Percentiles rank a stretch among this genome's conserved stretches.
Conservation (phyloP, 108 stramenopile genomes). For the Skeletonema potamos region DNA sequence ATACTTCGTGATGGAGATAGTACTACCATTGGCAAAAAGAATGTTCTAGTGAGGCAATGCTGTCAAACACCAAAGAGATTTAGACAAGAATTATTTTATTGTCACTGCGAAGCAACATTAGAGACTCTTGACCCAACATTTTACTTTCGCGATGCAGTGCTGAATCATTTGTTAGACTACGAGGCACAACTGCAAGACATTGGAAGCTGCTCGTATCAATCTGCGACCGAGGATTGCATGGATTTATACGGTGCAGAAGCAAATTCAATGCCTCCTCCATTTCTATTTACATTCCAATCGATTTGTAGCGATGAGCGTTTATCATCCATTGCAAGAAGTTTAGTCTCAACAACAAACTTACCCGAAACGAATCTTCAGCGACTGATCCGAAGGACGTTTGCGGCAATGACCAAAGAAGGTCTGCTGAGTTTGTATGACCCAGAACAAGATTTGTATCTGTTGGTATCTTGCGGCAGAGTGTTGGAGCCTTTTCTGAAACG, state of each 20-base stretch:
- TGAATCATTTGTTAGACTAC: constrained; percentile 53
- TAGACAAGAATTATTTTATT: constrained; percentile 71
- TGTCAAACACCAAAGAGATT: constrained; percentile 57
- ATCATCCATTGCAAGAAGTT: constrained; percentile 23
- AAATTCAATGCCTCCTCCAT: constrained; percentile 32
- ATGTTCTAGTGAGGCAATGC: constrained; percentile 22
- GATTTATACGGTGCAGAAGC: constrained; percentile 22
- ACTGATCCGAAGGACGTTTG: constrained; percentile 51
- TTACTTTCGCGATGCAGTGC: constrained; percentile 66
- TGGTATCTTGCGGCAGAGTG: constrained; percentile 56
- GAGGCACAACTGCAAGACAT: constrained; percentile 24
- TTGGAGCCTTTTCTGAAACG: constrained; percentile 55
- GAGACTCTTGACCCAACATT: constrained; percentile 67
- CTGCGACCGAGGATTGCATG: constrained; percentile 36
- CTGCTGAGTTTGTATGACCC: constrained; percentile 57
- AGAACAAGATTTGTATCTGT: constrained; percentile 54
- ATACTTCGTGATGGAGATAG: constrained; percentile 4
- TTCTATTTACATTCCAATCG: constrained; percentile 54
- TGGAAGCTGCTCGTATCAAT: constrained; percentile 7
- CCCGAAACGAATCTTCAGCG: constrained; percentile 33
- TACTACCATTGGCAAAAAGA: constrained; percentile 5
- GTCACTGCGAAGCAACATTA: constrained; percentile 72
- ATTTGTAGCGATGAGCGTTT: constrained; percentile 42
- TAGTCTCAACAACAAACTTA: constrained; percentile 15
- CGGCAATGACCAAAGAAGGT: constrained; percentile 64